Base-by-base conservation (phyloP, 495 filamentous ascomycete genomes). In the Xylaria grammica region DNA sequence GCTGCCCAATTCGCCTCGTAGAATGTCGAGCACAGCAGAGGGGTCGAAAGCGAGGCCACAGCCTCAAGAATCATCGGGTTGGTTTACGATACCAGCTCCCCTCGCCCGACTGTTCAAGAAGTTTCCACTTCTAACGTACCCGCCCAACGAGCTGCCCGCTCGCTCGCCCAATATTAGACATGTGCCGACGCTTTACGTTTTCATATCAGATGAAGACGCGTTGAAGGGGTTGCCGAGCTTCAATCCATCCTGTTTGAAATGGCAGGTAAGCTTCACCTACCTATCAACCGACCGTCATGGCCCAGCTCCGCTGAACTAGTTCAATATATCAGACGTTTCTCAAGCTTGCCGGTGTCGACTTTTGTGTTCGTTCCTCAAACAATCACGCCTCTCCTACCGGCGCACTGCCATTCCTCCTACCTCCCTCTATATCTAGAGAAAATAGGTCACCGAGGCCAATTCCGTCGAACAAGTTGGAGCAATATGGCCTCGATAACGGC, bases 341-440 rank as follows among this genome's bases (percentile, higher is more conserved):
- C 60, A 92, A 87, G 71, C 89, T 98, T 70, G 80, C 85, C 62
- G 83, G 83, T 20, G 82, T 97, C 44, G 74, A 86, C n/a, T 91
- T 91, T 72, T 77, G 79, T 53, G 79, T 87, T n/a, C 77, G 88
- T 15, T 77, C 91, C 10, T 95, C 93, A 19, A 96, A 86, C 65
- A 97, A 97, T 75, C 95, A 98, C 77, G 93, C 95, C 44, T 96
- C 93, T 13, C 94, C 95, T 0, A 89, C 88, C 34, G 94, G 94
- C 59, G 81, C 87, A 20, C 84, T 99, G 32, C 95, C 95, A 10
- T 99, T 97, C 78, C 85, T 99, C 50, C 84, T 94, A 10, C 89
- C 91, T 8, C 70, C 82, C 2, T 79, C 69, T 34, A 69, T 63
- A 60, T 50, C 73, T 44, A 57, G 36, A 32, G 59, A 66, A 57